Base-by-base conservation (phyloP, 352 stramenopile species). In the Aphanomyces euteiches region DNA sequence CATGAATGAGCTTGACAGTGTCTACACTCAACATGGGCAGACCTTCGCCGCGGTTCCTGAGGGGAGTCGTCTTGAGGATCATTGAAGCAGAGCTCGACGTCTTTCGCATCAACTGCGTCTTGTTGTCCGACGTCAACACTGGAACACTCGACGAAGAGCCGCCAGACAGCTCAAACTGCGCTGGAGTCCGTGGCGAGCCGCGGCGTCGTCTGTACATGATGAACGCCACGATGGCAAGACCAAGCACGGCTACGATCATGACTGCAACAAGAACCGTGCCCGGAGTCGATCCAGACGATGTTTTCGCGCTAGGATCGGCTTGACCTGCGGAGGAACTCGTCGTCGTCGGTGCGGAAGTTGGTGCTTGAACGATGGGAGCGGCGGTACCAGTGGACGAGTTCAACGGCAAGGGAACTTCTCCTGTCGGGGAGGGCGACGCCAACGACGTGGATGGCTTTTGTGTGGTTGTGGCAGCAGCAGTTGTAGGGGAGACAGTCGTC, bases 161-260 rank as follows among this genome's bases (percentile, higher is more conserved):
- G 38, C 41, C 21, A 34, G n/a, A 19, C 1, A 61, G 17, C 36
- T 61, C 54, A 17, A 61, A 61, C 17, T 37, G 28, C 39, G 19
- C 56, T 17, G 39, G 19, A 12, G n/a, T 45, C 7, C 36, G 7
- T 6, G 15, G 40, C 13, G 56, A 39, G 4, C 21, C 41, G 15
- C 37, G 41, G 40, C 59, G 59, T 8, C 59, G 59, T 21, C 59
- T 41, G 43, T 67, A 67, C n/a, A 67, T 8, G n/a, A 67, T 15
- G 8, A 67, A 28, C 5, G 59, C 59, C 7, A 34, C 15, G 2
- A 19, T 19, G 2, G 59, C 59, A 5, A 67, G 41, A 28, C 41
- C 39, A 12, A 67, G 8, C 4, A 56, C 40, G 4, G 48, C 15
- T 7, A 67, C 59, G 7, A 56, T 7, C 59, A 67, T 67, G 6